A percentile compares a stretch with the other conserved stretches of the same genome.
Evolutionary conservation across 805 yeast species (phyloP).

Genomic region (Myxozyma kluyveri): DNA sequence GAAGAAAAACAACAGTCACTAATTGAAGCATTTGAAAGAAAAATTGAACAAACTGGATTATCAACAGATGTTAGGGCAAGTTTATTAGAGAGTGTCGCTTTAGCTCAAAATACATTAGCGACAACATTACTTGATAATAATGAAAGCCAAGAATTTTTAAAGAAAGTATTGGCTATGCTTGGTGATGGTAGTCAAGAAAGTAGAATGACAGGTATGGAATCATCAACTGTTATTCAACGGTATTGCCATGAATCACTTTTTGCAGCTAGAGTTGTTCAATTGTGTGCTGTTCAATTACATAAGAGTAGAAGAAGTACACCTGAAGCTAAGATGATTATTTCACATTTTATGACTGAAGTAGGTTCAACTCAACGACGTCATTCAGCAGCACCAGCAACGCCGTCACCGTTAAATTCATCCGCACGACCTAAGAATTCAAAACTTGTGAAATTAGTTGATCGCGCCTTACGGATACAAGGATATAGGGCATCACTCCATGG

Average conservation of each 20-base stretch:
- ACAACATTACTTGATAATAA: slow-evolving; percentile 47
- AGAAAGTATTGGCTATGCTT: slow-evolving; percentile 6
- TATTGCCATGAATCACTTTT: slow-evolving; percentile 56
- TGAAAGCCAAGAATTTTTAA: slow-evolving; percentile 5
- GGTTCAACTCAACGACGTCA: neutral
- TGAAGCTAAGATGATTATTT: slow-evolving; percentile 24
- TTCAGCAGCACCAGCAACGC: neutral
- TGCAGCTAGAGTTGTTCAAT: slow-evolving; percentile 68
- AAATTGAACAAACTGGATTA: slow-evolving; percentile 18
- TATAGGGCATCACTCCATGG: slow-evolving; percentile 50
- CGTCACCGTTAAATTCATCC: neutral
- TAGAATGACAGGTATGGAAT: slow-evolving; percentile 18
- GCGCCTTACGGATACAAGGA: slow-evolving; percentile 47
- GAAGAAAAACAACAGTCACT: slow-evolving; percentile 25
- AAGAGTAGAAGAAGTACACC: slow-evolving; percentile 46
- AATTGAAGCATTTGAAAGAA: slow-evolving; percentile 34
- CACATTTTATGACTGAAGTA: slow-evolving; percentile 25
- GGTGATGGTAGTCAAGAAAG: slow-evolving; percentile 15
- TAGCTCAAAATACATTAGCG: slow-evolving; percentile 77
- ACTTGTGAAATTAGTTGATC: slow-evolving; percentile 32
- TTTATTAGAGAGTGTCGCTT: slow-evolving; percentile 67
- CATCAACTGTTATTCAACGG: slow-evolving; percentile 14
- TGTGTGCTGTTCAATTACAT: slow-evolving; percentile 68
- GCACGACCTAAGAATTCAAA: slow-evolving; percentile 25
- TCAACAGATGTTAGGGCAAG: slow-evolving; percentile 45